Evolutionary conservation across 148 eudicot genomes (phyloP), one percentile per base, ranked within the genome.

Genomic region (Nepenthes mirabilis): DNA sequence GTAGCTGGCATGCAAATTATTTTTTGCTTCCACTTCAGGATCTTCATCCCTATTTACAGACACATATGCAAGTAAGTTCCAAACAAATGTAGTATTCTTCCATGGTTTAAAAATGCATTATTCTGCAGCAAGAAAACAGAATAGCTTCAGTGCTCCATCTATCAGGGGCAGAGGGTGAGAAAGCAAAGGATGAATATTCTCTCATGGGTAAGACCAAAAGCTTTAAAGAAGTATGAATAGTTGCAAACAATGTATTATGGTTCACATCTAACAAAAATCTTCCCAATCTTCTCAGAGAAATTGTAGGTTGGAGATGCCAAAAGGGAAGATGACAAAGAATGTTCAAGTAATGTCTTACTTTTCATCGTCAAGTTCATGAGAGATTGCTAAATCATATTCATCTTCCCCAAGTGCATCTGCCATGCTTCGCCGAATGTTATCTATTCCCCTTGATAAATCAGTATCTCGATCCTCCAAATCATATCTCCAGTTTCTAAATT

Each of bases 321-420:
- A 40, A 40, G 45, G 43, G 6, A 40, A 10, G 52, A 49, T n/a
- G 52, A 49, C 14, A 49, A 12, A 49, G 14, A 11, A 49, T 10
- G 11, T 11, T 5, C 6, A n/a, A 49, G 8, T 55, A 9, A 34
- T 54, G 10, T 59, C 85, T 82, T 77, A 89, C 99, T 61, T 77
- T 45, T 82, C 79, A 50, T 62, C 57, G 56, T 66, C 64, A 60
- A 51, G 37, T 57, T 68, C 72, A 55, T 53, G 52, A n/a, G 81
- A 63, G 43, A 79, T 36, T 5, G 68, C 59, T 60, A 87, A 77
- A 75, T 94, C 96, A 67, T 77, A 86, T 73, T 89, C 99, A 73
- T 94, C 99, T 63, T 94, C 99, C 14, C 99, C 99, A 54, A 94
- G 88, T 53, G 99, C 99, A 79, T 94, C 99, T 59, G 90, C 95